Conservation (phyloP, 257 asterid species). For the Coffea canephora region DNA sequence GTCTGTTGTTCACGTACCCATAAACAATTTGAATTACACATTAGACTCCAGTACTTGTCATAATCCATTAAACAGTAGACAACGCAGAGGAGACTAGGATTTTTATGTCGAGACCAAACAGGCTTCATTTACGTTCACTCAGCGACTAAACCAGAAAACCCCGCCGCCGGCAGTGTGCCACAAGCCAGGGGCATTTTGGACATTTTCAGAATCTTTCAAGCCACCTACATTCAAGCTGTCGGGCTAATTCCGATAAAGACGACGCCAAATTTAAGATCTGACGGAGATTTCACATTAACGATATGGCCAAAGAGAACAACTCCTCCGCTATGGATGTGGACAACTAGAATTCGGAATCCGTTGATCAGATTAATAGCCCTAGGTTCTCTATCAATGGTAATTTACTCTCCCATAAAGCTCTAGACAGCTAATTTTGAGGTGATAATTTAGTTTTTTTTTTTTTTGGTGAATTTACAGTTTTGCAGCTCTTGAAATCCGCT, state of each 20-base stretch:
- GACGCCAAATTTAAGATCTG: slow-evolving; percentile 10
- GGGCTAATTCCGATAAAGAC: neutral
- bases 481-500: too few relatives aligned
- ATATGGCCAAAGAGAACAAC: too few relatives aligned
- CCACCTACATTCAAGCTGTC: neutral
- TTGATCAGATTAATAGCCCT: too few relatives aligned
- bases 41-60: neutral
- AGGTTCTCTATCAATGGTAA: too few relatives aligned
- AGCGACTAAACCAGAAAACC: neutral
- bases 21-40: neutral
- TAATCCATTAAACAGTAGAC: neutral
- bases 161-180: neutral
- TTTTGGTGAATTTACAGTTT: too few relatives aligned
- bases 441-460: too few relatives aligned
- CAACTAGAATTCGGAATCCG: too few relatives aligned
- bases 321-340: too few relatives aligned
- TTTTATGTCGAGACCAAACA: neutral
- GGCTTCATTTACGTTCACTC: neutral
- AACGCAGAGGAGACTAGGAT: neutral
- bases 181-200: neutral
- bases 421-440: too few relatives aligned
- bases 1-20: too few relatives aligned
- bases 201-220: neutral
- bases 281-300: neutral
- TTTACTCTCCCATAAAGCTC: too few relatives aligned